These are phyloP conservation scores for Rhododendron henanense DNA, from an alignment of 148 eudicot genomes.

Conservation along the genomic window DNA sequence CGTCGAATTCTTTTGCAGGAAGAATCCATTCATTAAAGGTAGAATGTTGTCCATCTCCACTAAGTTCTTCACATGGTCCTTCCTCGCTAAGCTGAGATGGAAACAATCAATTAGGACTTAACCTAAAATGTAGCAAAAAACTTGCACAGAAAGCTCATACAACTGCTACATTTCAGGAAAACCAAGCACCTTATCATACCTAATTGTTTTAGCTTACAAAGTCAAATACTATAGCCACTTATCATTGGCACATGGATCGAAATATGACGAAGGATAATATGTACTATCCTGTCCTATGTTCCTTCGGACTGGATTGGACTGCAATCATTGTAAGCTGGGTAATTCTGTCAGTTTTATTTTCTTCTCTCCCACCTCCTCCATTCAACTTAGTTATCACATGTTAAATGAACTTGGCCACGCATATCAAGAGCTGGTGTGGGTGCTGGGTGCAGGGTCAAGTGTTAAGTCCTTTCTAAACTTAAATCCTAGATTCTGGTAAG, in stretches of 20 bases:
- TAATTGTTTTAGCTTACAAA: not conserved
- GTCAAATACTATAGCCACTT: not conserved
- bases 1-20: conserved; percentile 98
- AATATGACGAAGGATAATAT: not conserved
- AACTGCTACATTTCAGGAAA: not conserved
- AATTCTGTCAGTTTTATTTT: not conserved
- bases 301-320: not conserved
- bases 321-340: not conserved
- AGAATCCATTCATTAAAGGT: conserved; percentile 97
- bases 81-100: conserved; percentile 86
- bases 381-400: not conserved
- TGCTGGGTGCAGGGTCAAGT: not conserved
- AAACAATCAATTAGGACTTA: not conserved
- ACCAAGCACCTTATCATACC: conserved; percentile 3
- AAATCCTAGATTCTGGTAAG: not conserved
- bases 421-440: not conserved
- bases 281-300: not conserved
- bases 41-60: conserved; percentile 76
- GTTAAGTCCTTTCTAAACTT: not conserved
- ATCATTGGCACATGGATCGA: not conserved
- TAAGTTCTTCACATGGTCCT: conserved; percentile 92
- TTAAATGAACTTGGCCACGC: not conserved
- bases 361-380: not conserved
- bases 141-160: not conserved
- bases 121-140: not conserved